Base-by-base conservation (phyloP, 2,329 filamentous ascomycete species). In the Sphaerulina musiva region DNA sequence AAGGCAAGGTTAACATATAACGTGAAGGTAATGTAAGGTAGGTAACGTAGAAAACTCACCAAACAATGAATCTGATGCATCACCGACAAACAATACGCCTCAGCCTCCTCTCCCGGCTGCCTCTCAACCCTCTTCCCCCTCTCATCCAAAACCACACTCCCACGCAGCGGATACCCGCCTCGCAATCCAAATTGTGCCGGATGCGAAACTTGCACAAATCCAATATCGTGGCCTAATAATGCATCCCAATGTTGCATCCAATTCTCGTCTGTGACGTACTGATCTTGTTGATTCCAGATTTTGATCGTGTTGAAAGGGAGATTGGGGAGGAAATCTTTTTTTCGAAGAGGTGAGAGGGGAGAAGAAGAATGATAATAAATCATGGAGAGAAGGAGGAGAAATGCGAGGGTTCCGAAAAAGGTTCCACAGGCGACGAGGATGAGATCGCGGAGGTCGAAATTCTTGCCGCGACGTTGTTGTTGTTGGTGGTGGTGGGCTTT, bases 51-150 rank as follows among this genome's bases (percentile, higher is more conserved):
- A 17, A 17, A 17, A 17, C 7, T 29, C 39, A 48, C 46, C 3
- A 49, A 23, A 32, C 52, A 54, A 26, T 54, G 52, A 14, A 54
- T 17, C 40, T 54, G 46, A 26, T 54, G 46, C 46, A 54, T 49
- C 11, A 54, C 34, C 12, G 51, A 53, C 2, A 53, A 20, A 34
- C 36, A 38, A n/a, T 53, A 53, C 6, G 46, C 42, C 49, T 54
- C 52, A 5, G 47, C 23, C 12, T 32, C 41, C 10, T 39, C 31
- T 12, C 23, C 34, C 20, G 47, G 38, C 9, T 49, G 47, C 26
- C 26, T 29, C 26, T 29, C 26, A 6, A 29, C 26, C 26, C 6
- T 29, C 26, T 7, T 6, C 4, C 26, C 26, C 5, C 26, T 29
- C 26, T 29, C 26, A 29, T 29, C 26, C 26, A 29, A 1, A 4